Base-by-base conservation (phyloP, 441 rosid genomes). In the Gossypium laxum region DNA sequence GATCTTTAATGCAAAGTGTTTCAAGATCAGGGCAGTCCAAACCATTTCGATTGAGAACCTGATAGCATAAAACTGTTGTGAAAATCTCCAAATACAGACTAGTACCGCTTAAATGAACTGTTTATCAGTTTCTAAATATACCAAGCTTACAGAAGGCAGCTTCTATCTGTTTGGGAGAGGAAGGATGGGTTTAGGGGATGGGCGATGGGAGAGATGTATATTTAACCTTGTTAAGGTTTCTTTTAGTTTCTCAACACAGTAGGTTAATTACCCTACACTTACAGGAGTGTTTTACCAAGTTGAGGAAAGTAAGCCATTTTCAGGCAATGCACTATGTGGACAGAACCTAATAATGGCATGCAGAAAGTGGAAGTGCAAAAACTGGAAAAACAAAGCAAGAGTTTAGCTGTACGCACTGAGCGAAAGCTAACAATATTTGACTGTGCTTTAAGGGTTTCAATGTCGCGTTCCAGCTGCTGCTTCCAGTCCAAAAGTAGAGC, bases 401-500 rank as follows among this genome's bases (percentile, higher is more conserved):
- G 34, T 7, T 32, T 60, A 17, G 64, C 5, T 47, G 70, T 70
- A 86, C 99, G 83, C 82, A 94, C 99, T 17, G 86, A 78, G 51
- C 85, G 90, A 74, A 95, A 76, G 83, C 85, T 81, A 65, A 78
- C 72, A 69, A 87, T 67, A 56, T 95, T 95, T 72, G 97, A 86
- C 78, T 87, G 98, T 55, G 79, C 92, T 84, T 91, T 92, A 83
- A 92, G 74, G 54, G 90, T 91, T 83, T 95, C 98, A 72, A 79
- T 81, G 82, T 95, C 99, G 54, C 91, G 95, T 34, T 91, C 99
- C 80, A 95, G 81, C 69, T 80, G 93, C 84, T 86, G 97, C 88
- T 95, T 95, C 99, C 96, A 92, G 77, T 91, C 98, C 87, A 80
- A 79, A 69, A 92, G 97, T 75, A 89, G 75, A 48, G 88, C 82